These are phyloP conservation scores for Debaryomyces psychrophilus DNA, from an alignment of 1,139 yeast genomes.

Conservation along the genomic window DNA sequence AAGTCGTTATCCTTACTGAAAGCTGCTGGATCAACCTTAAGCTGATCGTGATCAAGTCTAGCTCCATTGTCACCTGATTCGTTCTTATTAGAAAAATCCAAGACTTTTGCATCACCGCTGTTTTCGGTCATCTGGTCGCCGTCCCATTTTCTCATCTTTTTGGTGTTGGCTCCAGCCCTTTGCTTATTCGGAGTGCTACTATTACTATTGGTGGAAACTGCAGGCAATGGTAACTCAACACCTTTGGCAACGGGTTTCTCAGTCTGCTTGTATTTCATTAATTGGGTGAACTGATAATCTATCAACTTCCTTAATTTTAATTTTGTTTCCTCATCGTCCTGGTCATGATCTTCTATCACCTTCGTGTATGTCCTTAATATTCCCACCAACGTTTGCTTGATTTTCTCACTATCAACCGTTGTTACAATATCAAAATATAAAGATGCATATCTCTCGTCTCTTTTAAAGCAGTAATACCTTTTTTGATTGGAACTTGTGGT, in stretches of 20 bases:
- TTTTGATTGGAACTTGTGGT: constrained; percentile 38
- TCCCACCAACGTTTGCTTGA: constrained; percentile 37
- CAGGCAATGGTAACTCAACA: neutral
- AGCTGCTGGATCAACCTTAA: constrained; percentile 35
- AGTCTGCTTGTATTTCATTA: constrained; percentile 35
- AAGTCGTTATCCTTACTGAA: constrained; percentile 44
- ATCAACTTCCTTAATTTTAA: constrained; percentile 38
- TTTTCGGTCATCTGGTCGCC: constrained; percentile 42
- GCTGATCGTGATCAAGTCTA: constrained; percentile 35
- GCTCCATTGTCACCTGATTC: constrained; percentile 28
- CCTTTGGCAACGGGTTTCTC: constrained; percentile 14
- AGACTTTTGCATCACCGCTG: constrained; percentile 23
- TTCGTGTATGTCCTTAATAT: constrained; percentile 39
- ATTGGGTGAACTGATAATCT: constrained; percentile 43
- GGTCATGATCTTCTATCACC: constrained; percentile 30
- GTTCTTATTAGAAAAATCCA: constrained; percentile 39
- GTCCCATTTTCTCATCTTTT: constrained; percentile 51
- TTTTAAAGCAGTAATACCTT: constrained; percentile 39
- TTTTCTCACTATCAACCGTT: constrained; percentile 44
- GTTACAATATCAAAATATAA: constrained; percentile 46
- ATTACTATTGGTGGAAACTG: constrained; percentile 14
- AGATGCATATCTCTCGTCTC: constrained; percentile 37
- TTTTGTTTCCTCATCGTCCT: constrained; percentile 19
- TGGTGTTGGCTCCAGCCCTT: constrained; percentile 13
- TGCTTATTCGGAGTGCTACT: constrained; percentile 23